These are phyloP conservation scores for Xylaria venustula DNA, from an alignment of 495 filamentous ascomycete genomes.

Conservation along the genomic window DNA sequence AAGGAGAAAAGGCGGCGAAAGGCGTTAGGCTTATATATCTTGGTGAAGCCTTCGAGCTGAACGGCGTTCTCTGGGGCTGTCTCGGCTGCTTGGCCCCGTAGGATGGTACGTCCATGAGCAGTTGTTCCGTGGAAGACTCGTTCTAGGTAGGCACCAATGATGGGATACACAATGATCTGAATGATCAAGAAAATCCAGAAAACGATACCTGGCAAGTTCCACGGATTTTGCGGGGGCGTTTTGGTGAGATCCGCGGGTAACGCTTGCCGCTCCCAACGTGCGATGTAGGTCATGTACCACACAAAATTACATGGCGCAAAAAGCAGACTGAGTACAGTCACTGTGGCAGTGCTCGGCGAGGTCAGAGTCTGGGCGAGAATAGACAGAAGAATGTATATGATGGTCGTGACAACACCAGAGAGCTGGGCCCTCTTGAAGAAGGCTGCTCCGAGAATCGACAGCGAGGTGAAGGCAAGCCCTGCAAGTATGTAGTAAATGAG, in stretches of 20 bases:
- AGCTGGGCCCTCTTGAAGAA: constrained; percentile 80
- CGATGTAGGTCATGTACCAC: constrained; percentile 66
- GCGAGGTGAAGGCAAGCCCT: constrained; percentile 64
- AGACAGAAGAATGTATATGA: constrained; percentile 64
- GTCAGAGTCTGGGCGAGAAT: constrained; percentile 66
- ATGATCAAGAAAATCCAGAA: constrained; percentile 68
- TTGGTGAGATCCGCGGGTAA: constrained; percentile 55
- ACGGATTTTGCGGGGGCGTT: constrained; percentile 58
- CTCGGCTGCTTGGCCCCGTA: constrained; percentile 33
- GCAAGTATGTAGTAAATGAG: constrained; percentile 62
- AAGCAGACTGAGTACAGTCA: constrained; percentile 63
- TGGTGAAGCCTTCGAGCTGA: constrained; percentile 65
- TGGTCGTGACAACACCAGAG: constrained; percentile 66
- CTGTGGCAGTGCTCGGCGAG: constrained; percentile 54
- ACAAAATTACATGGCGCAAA: constrained; percentile 79
- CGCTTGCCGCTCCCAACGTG: constrained; percentile 61
- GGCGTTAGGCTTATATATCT: constrained; percentile 67
- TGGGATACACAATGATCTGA: constrained; percentile 70
- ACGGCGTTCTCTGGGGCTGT: constrained; percentile 53
- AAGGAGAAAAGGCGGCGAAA: constrained; percentile 58
- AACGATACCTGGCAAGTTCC: constrained; percentile 61
- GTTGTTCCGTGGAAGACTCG: constrained; percentile 71
- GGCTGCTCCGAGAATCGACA: constrained; percentile 66
- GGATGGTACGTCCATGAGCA: constrained; percentile 57
- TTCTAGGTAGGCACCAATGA: constrained; percentile 71